These are phyloP conservation scores for Leavenworthia alabamica DNA, from an alignment of 345 rosid species.

Conservation along the genomic window DNA sequence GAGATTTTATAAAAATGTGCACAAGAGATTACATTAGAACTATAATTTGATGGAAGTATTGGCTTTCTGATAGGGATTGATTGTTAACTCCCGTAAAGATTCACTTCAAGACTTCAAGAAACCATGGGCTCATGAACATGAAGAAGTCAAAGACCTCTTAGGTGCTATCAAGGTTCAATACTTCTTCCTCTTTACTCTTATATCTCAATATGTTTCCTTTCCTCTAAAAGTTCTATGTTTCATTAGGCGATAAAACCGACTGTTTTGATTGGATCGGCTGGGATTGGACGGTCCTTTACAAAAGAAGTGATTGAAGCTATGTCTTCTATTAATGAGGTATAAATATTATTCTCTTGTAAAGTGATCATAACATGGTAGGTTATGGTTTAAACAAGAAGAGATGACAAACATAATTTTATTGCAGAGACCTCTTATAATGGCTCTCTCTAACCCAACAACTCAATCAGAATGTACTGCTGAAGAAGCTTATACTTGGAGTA, in stretches of 20 bases:
- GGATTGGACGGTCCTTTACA: conserved; percentile 79
- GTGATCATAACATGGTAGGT: neutral
- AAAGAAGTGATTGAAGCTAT: conserved; percentile 85
- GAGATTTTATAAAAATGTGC: neutral
- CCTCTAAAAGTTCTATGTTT: neutral
- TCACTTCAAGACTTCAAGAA: conserved; percentile 90
- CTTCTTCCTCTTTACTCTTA: neutral
- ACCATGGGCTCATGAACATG: conserved; percentile 97
- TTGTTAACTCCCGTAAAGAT: conserved; percentile 70
- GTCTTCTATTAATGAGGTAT: conserved; percentile 74
- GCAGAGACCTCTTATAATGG: conserved; percentile 91
- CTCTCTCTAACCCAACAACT: conserved; percentile 97
- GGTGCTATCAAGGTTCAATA: conserved; percentile 69
- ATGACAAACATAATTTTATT: neutral
- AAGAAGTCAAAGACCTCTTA: conserved; percentile 62
- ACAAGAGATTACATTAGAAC: neutral
- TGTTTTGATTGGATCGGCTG: conserved; percentile 82
- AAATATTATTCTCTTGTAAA: neutral
- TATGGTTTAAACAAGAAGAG: neutral
- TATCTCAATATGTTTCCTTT: neutral
- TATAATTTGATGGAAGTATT: neutral
- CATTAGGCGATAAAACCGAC: conserved; percentile 79
- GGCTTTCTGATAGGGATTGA: conserved; percentile 56
- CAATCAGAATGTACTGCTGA: conserved; percentile 97
- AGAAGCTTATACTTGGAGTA: conserved; percentile 91